phyloP scores from a whole-genome alignment of 208 protist genomes.

The Trypanosoma brucei region DNA sequence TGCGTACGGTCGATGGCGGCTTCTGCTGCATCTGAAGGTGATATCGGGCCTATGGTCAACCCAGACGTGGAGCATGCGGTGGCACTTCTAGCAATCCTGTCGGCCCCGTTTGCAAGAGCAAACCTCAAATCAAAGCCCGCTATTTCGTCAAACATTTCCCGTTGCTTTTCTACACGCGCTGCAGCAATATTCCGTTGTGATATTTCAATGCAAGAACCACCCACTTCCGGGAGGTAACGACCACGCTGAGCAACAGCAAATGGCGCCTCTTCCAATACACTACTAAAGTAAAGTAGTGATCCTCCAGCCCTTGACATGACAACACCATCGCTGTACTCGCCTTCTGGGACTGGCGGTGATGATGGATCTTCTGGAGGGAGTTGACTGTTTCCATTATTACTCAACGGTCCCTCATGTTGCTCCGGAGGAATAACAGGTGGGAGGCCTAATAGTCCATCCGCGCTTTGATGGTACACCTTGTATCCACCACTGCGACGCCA shows the following conservation, averaged over 20 bases:
- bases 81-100: neutral
- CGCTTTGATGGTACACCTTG: constrained; percentile 28
- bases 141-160: neutral
- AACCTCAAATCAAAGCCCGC: neutral
- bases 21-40: constrained; percentile 9
- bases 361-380: neutral
- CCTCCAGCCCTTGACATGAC: neutral
- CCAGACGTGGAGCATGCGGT: neutral
- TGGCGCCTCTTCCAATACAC: constrained; percentile 19
- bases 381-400: no score
- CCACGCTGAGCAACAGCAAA: constrained; percentile 20
- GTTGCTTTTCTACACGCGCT: constrained; percentile 11
- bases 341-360: neutral
- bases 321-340: constrained; percentile 6
- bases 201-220: constrained; percentile 38
- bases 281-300: constrained; percentile 20
- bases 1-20: constrained; percentile 19
- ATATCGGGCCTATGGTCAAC: neutral
- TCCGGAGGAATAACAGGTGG: constrained; percentile 28
- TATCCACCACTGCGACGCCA: constrained; percentile 29
- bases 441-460: constrained; percentile 25
- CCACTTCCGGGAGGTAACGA: constrained; percentile 31
- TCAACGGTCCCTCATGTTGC: neutral
- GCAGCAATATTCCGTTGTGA: constrained; percentile 41
- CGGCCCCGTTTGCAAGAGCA: neutral